Evolutionary conservation across 768 basidiomycete species (phyloP).

Genomic region (Steccherinum ochraceum): DNA sequence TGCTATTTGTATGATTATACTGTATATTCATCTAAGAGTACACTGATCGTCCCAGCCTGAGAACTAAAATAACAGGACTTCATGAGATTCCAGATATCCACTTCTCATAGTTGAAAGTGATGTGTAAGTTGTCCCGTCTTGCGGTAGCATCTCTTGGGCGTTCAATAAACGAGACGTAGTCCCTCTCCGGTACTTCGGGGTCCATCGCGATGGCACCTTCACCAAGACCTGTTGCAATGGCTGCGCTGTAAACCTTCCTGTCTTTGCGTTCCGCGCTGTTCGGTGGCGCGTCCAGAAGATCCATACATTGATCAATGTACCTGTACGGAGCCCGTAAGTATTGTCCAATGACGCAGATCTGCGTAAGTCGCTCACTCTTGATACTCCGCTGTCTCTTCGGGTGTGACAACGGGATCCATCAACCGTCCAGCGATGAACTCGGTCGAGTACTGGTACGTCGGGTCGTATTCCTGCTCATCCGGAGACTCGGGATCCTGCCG

Average conservation of each 20-base stretch:
- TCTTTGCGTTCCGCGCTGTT: constrained; percentile 16
- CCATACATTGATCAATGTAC: constrained; percentile 70
- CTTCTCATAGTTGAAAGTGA: constrained; percentile 40
- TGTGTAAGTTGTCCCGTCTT: constrained; percentile 27
- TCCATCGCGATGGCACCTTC: constrained; percentile 11
- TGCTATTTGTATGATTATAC: background rate
- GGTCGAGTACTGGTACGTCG: constrained; percentile 35
- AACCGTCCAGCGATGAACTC: constrained; percentile 51
- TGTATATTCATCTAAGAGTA: background rate
- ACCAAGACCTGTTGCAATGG: constrained; percentile 9
- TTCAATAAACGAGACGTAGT: constrained; percentile 22
- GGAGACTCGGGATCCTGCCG: constrained; percentile 23
- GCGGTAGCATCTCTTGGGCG: constrained; percentile 14
- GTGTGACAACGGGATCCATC: constrained; percentile 57
- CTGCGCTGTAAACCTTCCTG: constrained; percentile 14
- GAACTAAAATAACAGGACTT: background rate
- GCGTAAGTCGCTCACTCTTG: constrained; percentile 51
- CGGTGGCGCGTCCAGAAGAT: constrained; percentile 38
- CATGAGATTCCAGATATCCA: constrained; percentile 5
- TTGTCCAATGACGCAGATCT: too few relatives aligned
- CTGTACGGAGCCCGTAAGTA: too few relatives aligned
- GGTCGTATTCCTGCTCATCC: constrained; percentile 13
- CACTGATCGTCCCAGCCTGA: background rate
- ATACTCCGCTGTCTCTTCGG: constrained; percentile 65
- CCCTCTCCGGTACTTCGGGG: constrained; percentile 5